A percentile compares a stretch with the other conserved stretches of the same genome.
Conservation (phyloP, 306 rosid species). For the Rosa rugosa region DNA sequence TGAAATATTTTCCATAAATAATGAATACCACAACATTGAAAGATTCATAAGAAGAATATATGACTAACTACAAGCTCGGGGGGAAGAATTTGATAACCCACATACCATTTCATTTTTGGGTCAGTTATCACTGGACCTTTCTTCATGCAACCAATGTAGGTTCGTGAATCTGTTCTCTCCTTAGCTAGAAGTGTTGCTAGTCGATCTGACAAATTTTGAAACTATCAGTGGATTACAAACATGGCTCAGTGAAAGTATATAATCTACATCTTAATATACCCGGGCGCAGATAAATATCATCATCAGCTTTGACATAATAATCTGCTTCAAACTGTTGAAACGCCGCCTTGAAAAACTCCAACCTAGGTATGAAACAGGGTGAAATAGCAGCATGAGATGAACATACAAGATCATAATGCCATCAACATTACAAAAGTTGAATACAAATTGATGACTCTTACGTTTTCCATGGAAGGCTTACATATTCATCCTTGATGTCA, state of each 20-base stretch:
- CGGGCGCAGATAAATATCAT: conserved; percentile 41
- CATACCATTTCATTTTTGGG: conserved; percentile 38
- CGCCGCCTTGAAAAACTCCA: conserved; percentile 39
- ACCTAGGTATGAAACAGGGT: conserved; percentile 11
- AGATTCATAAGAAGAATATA: not conserved
- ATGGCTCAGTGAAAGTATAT: not conserved
- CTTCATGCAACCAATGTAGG: conserved; percentile 50
- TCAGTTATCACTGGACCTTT: conserved; percentile 43
- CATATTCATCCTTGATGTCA: conserved; percentile 37
- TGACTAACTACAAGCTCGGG: not conserved
- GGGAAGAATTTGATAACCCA: not conserved
- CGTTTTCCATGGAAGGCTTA: conserved; percentile 32
- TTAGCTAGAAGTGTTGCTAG: conserved; percentile 38
- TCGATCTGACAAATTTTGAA: conserved; percentile 29
- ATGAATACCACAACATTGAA: not conserved
- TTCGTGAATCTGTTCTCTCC: conserved; percentile 31
- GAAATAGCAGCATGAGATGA: not conserved
- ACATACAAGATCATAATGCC: conserved; percentile 3
- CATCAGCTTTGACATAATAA: conserved; percentile 43
- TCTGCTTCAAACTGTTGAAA: conserved; percentile 38
- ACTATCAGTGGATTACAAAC: not conserved
- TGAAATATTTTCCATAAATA: conserved; percentile 17
- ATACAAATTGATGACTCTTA: not conserved
- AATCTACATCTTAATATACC: conserved; percentile 24
- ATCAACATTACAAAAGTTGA: not conserved